phyloP scores from a whole-genome alignment of 257 asterid genomes.

The Capsicum rhomboideum region DNA sequence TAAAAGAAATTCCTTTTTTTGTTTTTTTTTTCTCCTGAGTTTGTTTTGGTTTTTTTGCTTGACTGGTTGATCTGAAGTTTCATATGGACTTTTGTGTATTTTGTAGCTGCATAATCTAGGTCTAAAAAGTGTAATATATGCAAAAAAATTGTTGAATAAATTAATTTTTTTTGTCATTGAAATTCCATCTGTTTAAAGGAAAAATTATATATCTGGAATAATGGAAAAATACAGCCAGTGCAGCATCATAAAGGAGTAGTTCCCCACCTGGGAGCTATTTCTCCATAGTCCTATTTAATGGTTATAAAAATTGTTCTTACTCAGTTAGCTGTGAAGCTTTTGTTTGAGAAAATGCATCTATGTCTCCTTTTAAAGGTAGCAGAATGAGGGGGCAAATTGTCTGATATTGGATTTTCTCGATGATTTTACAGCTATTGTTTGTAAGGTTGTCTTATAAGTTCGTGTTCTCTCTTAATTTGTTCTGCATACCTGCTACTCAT shows the following conservation, averaged over 20 bases:
- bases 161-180: background rate
- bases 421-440: background rate
- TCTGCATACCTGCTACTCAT: background rate
- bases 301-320: background rate
- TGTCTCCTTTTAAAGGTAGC: background rate
- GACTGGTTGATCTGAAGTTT: conserved; percentile 2
- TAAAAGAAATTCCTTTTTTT: no score
- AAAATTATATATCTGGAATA: conserved; percentile 1
- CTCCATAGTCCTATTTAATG: background rate
- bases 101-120: background rate
- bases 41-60: background rate
- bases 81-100: background rate
- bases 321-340: background rate
- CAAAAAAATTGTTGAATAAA: background rate
- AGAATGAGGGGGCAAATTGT: background rate
- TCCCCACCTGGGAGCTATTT: background rate
- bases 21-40: background rate
- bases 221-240: background rate
- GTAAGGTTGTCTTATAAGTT: background rate
- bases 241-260: background rate
- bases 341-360: background rate
- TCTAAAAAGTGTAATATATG: background rate
- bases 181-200: background rate
- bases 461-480: background rate
- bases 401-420: background rate